Conservation (phyloP, 208 protist species). For the Tritrichomonas foetus region DNA sequence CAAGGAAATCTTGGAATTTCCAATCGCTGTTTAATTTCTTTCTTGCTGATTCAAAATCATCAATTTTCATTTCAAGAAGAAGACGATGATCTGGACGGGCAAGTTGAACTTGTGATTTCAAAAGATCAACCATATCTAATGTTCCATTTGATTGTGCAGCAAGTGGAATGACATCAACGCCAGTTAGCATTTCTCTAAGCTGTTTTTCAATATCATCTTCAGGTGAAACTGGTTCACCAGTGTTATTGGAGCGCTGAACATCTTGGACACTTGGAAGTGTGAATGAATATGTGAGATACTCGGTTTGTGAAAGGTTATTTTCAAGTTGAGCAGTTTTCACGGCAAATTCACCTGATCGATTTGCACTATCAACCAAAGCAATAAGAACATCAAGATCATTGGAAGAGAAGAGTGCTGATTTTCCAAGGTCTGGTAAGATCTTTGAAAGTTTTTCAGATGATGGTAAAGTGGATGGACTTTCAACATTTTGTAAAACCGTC, state of each 20-base stretch:
- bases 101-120: neutral
- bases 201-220: neutral
- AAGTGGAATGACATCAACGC: neutral
- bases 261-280: conserved; percentile 6
- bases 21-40: neutral
- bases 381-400: neutral
- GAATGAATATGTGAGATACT: neutral
- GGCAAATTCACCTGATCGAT: neutral
- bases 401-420: neutral
- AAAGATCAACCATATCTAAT: neutral
- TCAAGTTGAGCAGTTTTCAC: neutral
- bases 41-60: neutral
- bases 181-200: neutral
- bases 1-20: conserved; percentile 2
- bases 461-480: neutral
- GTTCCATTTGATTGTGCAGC: neutral
- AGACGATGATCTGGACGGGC: neutral
- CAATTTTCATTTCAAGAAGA: conserved; percentile 23
- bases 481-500: neutral
- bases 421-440: conserved; percentile 20
- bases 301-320: neutral
- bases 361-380: neutral
- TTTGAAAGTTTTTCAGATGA: neutral
- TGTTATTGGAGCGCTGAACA: neutral
- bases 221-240: neutral